Conservation (phyloP, 441 rosid genomes). For the Monsonia emarginata region DNA sequence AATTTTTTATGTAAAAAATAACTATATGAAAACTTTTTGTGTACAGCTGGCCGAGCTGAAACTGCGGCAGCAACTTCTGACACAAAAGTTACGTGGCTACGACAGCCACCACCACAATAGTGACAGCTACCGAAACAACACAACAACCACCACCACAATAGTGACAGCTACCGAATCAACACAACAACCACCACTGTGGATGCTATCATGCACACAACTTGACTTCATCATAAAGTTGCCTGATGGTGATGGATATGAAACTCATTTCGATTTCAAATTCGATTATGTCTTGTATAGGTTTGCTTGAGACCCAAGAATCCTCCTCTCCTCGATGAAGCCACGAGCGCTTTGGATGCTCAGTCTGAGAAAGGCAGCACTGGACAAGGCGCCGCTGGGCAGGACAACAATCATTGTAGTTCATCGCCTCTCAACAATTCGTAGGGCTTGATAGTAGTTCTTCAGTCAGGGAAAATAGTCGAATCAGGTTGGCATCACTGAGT, state of each 20-base stretch:
- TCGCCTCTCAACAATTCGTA: conserved; percentile 31
- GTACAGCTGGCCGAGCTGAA: too few relatives aligned
- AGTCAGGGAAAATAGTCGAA: conserved; percentile 30
- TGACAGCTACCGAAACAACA: too few relatives aligned
- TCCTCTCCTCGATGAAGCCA: too few relatives aligned
- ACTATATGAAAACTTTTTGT: too few relatives aligned
- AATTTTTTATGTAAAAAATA: too few relatives aligned
- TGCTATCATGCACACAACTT: conserved; percentile 37
- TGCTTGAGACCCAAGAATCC: too few relatives aligned
- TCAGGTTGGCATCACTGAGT: conserved; percentile 33
- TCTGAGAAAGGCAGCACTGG: conserved; percentile 34
- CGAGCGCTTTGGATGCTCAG: conserved; percentile 33
- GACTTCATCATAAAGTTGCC: conserved; percentile 35
- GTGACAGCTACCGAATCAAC: conserved; percentile 27
- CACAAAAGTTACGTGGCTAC: too few relatives aligned
- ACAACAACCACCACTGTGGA: too few relatives aligned
- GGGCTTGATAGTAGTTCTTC: conserved; percentile 28
- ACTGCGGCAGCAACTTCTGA: too few relatives aligned
- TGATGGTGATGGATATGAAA: conserved; percentile 29
- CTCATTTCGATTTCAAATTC: conserved; percentile 13
- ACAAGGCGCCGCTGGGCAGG: conserved; percentile 33
- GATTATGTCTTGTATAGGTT: too few relatives aligned
- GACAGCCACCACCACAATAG: too few relatives aligned
- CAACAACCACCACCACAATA: too few relatives aligned
- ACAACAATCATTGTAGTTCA: conserved; percentile 32